These are phyloP conservation scores for Ulota crispa DNA, from an alignment of 225 moss, liverwort and hornwort species.

Conservation along the genomic window DNA sequence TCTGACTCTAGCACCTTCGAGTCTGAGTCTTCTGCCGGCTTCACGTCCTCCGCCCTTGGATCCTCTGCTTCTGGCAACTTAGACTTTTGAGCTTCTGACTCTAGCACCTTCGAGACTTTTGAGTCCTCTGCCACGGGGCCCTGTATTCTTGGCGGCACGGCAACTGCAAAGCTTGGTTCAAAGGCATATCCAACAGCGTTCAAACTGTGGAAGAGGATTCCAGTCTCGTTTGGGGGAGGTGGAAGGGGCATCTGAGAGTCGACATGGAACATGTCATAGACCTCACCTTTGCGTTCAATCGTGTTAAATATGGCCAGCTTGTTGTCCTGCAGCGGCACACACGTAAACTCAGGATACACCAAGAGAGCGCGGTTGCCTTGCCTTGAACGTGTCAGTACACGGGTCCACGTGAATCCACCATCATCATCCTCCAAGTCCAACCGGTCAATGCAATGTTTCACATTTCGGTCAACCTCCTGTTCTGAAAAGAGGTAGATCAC, in stretches of 20 bases:
- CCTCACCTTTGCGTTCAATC: constrained; percentile 20
- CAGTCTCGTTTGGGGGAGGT: not conserved
- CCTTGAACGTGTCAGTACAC: constrained; percentile 10
- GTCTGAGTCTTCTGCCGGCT: too few relatives aligned
- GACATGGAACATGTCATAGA: not conserved
- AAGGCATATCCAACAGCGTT: constrained; percentile 29
- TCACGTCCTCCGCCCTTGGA: too few relatives aligned
- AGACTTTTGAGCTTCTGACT: too few relatives aligned
- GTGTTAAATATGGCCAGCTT: constrained; percentile 40
- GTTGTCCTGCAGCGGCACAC: constrained; percentile 20
- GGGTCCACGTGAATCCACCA: constrained; percentile 8
- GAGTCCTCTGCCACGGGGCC: too few relatives aligned
- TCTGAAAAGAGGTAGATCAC: constrained; percentile 33
- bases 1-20: too few relatives aligned
- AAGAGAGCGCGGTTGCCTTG: constrained; percentile 23
- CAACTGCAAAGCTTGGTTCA: constrained; percentile 33
- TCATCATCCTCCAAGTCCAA: constrained; percentile 15
- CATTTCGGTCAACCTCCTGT: constrained; percentile 17
- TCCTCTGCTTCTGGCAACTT: too few relatives aligned
- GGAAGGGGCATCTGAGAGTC: not conserved
- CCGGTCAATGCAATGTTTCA: constrained; percentile 17
- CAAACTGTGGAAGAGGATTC: constrained; percentile 31
- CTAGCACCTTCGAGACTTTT: too few relatives aligned
- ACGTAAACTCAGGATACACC: constrained; percentile 37
- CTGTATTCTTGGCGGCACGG: not conserved